Base-by-base conservation (phyloP, 495 filamentous ascomycete species). In the Haplographium delicatum region DNA sequence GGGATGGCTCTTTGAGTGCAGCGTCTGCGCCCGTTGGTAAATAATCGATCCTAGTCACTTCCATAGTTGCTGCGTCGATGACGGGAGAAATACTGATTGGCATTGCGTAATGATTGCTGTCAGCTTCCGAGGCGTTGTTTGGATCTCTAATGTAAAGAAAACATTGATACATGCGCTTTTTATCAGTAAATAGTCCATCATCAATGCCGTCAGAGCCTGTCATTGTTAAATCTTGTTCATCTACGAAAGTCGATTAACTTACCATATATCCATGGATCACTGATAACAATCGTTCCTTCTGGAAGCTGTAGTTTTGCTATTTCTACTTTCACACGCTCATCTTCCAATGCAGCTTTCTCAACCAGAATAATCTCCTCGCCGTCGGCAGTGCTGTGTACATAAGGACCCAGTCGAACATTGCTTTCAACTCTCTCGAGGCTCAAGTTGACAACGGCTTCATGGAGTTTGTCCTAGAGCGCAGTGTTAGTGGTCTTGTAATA, bases 31-130 rank as follows among this genome's bases (percentile, higher is more conserved):
- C 84, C 4, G 76, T 83, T 4, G 82, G 79, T 2, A 84, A 59
- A 38, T 72, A 62, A 71, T 83, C 64, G 61, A 81, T 70, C 57
- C 85, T 60, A 58, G 81, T 78, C 3, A 95, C 75, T 44, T 83
- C 73, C 61, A 74, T 74, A 1, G 76, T 80, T 22, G 75, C 71
- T 0, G 76, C 78, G 58, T 82, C 80, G 33, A 95, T 72, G 16
- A 93, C 85, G 0, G 89, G 88, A 4, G 84, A 89, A 56, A 93
- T 85, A 27, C 82, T 75, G 42, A 89, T 74, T 0, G 89, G 89
- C 27, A 86, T 74, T 0, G 86, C 80, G 63, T 95, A 95, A 56
- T 91, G 84, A 60, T 90, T 91, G 39, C 74, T 79, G 53, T 88
- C 84, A 10, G 65, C 61, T 59, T 84, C 79, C 5, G 62, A 52